A percentile compares a stretch with the other conserved stretches of the same genome.
Evolutionary conservation across 2,329 filamentous ascomycete genomes (phyloP).

Genomic region (Fusarium nisikadoi): DNA sequence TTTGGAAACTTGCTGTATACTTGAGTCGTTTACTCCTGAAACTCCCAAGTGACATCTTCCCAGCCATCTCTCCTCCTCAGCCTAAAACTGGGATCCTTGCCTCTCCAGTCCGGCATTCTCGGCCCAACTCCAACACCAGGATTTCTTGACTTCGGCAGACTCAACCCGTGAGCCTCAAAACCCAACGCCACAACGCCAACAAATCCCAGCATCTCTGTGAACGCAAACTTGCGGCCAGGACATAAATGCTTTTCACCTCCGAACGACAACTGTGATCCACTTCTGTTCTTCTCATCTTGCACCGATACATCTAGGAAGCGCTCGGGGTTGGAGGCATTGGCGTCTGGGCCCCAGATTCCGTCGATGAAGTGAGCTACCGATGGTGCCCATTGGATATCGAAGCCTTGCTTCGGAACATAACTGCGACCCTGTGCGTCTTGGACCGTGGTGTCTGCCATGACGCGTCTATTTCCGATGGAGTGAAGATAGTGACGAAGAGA

Average conservation of each 20-base stretch:
- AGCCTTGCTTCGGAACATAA: conserved; percentile 43
- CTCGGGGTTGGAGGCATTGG: conserved; percentile 31
- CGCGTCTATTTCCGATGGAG: conserved; percentile 51
- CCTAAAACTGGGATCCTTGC: background rate
- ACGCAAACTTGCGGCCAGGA: conserved; percentile 48
- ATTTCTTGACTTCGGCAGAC: conserved; percentile 15
- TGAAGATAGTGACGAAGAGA: conserved; percentile 53
- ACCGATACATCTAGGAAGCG: conserved; percentile 32
- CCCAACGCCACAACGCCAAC: conserved; percentile 9
- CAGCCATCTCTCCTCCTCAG: conserved; percentile 9
- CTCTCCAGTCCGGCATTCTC: conserved; percentile 7
- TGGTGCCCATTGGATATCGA: conserved; percentile 40
- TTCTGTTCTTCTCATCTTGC: conserved; percentile 36
- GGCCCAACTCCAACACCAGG: conserved; percentile 3
- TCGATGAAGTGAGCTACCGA: conserved; percentile 33
- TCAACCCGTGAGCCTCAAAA: conserved; percentile 25
- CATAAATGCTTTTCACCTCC: conserved; percentile 49
- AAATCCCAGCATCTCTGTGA: conserved; percentile 38
- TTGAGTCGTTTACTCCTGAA: background rate
- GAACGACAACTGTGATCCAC: conserved; percentile 46
- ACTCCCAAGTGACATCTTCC: conserved; percentile 10
- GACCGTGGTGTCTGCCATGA: conserved; percentile 52
- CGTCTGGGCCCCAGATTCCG: conserved; percentile 38
- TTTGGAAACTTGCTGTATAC: accelerated
- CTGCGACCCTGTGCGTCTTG: conserved; percentile 36